Conservation (phyloP, 139 green algal genomes). For the Protoeuglena noctilucae region DNA sequence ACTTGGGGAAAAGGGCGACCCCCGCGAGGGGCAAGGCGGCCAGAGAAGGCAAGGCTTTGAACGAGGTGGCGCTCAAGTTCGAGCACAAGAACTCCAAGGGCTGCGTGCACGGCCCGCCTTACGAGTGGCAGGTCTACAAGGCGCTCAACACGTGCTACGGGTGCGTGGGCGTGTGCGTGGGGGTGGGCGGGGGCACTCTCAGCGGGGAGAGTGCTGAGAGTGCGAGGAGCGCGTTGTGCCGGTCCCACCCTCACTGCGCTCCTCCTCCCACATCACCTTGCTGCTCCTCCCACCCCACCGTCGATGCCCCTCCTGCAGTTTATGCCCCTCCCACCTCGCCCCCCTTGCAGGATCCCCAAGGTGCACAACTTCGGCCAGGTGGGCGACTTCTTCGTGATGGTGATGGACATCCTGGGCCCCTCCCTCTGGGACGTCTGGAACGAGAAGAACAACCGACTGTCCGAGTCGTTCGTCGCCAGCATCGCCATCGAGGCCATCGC, state of each 20-base stretch:
- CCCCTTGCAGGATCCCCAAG: constrained; percentile 81
- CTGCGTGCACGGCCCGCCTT: constrained; percentile 94
- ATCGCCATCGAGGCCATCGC: constrained; percentile 91
- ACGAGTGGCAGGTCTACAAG: constrained; percentile 93
- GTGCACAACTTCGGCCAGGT: constrained; percentile 95
- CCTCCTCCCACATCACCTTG: too few relatives aligned
- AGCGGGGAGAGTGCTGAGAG: too few relatives aligned
- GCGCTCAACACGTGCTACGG: background rate
- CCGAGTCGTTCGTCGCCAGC: constrained; percentile 96
- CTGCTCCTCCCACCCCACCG: too few relatives aligned
- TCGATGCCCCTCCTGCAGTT: too few relatives aligned
- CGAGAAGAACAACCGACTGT: constrained; percentile 58
- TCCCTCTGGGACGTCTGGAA: constrained; percentile 98
- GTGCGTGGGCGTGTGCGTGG: too few relatives aligned
- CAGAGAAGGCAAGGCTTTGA: constrained; percentile 53
- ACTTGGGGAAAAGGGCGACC: constrained; percentile 45
- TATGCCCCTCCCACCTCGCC: too few relatives aligned
- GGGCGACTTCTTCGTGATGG: constrained; percentile 98
- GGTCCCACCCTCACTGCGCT: too few relatives aligned
- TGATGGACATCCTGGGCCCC: constrained; percentile 96
- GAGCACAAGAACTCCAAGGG: constrained; percentile 93
- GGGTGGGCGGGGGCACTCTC: too few relatives aligned
- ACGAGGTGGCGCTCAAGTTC: constrained; percentile 86
- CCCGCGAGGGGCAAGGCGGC: constrained; percentile 54
- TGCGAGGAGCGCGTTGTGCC: too few relatives aligned